A percentile compares a stretch with the other conserved stretches of the same genome.
These are phyloP conservation scores for Fraxinus greggii DNA, from an alignment of 305 asterid genomes.

Conservation along the genomic window DNA sequence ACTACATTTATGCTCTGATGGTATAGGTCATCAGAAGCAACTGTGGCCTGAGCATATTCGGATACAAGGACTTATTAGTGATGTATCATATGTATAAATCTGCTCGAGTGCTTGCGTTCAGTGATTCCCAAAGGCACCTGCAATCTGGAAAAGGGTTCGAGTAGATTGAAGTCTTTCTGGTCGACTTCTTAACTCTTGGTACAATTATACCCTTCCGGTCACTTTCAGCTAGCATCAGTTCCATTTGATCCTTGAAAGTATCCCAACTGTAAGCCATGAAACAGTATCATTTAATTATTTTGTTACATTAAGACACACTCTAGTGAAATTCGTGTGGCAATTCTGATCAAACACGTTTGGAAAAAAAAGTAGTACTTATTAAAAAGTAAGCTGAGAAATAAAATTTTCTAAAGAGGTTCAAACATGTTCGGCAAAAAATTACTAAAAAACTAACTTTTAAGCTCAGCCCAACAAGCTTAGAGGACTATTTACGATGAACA, in stretches of 20 bases:
- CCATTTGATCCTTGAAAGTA: slow-evolving; percentile 66
- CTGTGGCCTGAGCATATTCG: not conserved
- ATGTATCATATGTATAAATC: slow-evolving; percentile 34
- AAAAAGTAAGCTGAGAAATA: not conserved
- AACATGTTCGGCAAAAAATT: not conserved
- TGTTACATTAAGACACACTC: not conserved
- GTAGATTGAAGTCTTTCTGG: slow-evolving; percentile 66
- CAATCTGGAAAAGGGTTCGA: slow-evolving; percentile 82
- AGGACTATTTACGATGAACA: not conserved
- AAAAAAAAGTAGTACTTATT: not conserved
- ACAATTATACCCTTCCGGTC: slow-evolving; percentile 66
- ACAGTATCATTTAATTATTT: not conserved
- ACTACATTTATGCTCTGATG: not conserved
- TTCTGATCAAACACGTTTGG: not conserved
- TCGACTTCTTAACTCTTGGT: slow-evolving; percentile 64
- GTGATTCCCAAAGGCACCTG: slow-evolving; percentile 69
- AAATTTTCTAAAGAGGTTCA: not conserved
- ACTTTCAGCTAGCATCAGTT: slow-evolving; percentile 69
- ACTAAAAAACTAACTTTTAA: not conserved
- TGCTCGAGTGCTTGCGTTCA: slow-evolving; percentile 35
- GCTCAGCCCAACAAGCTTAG: not conserved
- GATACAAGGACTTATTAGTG: not conserved
- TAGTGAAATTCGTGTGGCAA: not conserved
- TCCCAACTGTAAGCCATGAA: slow-evolving; percentile 60
- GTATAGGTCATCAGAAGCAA: not conserved